A percentile compares a stretch with the other conserved stretches of the same genome.
Conservation (phyloP, 495 filamentous ascomycete species). For the Annulohypoxylon maeteangense region DNA sequence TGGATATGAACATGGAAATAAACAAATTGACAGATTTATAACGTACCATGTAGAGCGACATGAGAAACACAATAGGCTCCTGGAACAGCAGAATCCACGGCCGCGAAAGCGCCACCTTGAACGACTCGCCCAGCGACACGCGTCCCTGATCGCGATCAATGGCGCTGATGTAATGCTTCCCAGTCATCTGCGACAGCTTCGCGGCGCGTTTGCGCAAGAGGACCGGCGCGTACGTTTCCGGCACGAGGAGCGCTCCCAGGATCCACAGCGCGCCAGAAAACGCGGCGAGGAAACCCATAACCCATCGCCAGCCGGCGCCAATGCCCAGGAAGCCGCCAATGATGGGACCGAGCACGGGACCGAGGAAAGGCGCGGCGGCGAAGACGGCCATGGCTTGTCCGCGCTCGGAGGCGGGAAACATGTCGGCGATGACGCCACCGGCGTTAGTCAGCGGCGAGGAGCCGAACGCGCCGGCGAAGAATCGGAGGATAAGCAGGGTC, state of each 20-base stretch:
- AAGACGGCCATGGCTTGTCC: conserved; percentile 68
- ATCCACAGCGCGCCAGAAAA: conserved; percentile 52
- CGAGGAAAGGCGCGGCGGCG: conserved; percentile 47
- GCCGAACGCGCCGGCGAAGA: conserved; percentile 71
- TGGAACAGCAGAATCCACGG: conserved; percentile 4
- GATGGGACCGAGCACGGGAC: conserved; percentile 66
- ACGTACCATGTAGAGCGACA: conserved; percentile 58
- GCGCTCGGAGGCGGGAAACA: conserved; percentile 69
- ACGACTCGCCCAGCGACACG: neutral
- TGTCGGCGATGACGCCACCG: conserved; percentile 69
- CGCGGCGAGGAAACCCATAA: conserved; percentile 74
- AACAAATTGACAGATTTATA: conserved; percentile 61
- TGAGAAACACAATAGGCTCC: conserved; percentile 4
- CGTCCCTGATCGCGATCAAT: conserved; percentile 2
- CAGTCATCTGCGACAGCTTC: neutral
- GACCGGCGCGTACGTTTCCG: conserved; percentile 3
- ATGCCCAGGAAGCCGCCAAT: conserved; percentile 65
- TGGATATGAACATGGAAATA: conserved; percentile 50
- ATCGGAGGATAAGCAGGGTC: conserved; percentile 67
- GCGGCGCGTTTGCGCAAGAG: neutral
- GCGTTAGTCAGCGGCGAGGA: conserved; percentile 71
- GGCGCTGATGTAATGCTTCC: neutral
- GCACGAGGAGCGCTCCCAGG: conserved; percentile 62
- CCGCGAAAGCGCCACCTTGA: neutral
- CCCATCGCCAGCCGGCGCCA: conserved; percentile 64